Evolutionary conservation across 2,329 filamentous ascomycete genomes (phyloP).

Genomic region (Hymenoscyphus linearis): DNA sequence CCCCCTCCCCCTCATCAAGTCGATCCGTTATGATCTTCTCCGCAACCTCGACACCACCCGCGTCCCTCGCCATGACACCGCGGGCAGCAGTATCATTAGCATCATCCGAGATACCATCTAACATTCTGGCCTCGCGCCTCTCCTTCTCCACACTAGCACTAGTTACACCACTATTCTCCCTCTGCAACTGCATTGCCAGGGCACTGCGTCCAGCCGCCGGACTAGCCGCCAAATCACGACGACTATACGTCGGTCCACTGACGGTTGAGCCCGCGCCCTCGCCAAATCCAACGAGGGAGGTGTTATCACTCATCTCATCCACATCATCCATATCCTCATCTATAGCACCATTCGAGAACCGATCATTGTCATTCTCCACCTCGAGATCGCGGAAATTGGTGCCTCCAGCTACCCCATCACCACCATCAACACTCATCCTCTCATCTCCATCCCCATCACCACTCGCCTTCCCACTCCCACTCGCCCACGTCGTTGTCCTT

Average conservation of each 20-base stretch:
- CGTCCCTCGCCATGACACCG: constrained; percentile 15
- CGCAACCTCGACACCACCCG: constrained; percentile 44
- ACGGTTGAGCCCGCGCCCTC: constrained; percentile 85
- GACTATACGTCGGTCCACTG: constrained; percentile 68
- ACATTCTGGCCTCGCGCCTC: constrained; percentile 56
- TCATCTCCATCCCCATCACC: constrained; percentile 52
- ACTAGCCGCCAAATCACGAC: constrained; percentile 36
- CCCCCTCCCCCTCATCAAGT: constrained; percentile 46
- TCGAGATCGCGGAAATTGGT: constrained; percentile 48
- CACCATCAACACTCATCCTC: constrained; percentile 59
- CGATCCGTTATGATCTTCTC: constrained; percentile 60
- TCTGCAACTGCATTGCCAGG: constrained; percentile 20
- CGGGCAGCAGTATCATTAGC: constrained; percentile 54
- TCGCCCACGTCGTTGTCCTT: constrained; percentile 58
- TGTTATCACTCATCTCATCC: constrained; percentile 76
- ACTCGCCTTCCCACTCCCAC: constrained; percentile 48
- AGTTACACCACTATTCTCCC: constrained; percentile 17
- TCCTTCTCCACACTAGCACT: constrained; percentile 40
- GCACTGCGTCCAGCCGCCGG: constrained; percentile 32
- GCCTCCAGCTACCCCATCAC: background rate
- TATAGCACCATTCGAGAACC: constrained; percentile 41
- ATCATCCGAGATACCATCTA: constrained; percentile 62
- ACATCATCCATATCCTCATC: constrained; percentile 34
- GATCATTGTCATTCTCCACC: constrained; percentile 26
- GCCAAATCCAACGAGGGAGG: constrained; percentile 84